Conservation (phyloP, 2,329 filamentous ascomycete species). For the Epichloe scottii region DNA sequence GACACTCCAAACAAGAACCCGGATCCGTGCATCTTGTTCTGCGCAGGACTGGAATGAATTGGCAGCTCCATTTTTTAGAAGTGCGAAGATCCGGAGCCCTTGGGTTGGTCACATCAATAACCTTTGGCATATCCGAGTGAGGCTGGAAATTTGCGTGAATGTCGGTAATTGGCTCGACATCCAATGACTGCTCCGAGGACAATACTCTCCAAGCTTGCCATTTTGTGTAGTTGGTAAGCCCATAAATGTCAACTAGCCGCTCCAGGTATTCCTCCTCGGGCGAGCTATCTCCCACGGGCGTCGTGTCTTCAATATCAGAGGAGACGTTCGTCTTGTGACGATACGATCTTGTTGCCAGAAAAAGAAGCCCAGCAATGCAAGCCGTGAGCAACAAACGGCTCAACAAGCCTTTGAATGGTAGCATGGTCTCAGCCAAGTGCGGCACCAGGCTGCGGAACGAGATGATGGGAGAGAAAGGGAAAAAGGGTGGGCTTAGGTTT, state of each 20-base stretch:
- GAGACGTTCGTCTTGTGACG: conserved; percentile 5
- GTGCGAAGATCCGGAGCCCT: conserved; percentile 16
- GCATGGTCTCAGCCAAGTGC: conserved; percentile 12
- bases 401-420: conserved; percentile 13
- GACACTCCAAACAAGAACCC: conserved; percentile 31
- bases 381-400: conserved; percentile 12
- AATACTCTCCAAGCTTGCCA: conserved; percentile 24
- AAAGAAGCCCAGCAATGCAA: conserved; percentile 16
- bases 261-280: conserved; percentile 22
- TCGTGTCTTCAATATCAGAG: conserved; percentile 8
- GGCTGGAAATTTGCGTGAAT: conserved; percentile 20
- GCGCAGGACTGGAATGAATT: conserved; percentile 16
- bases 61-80: conserved; percentile 20
- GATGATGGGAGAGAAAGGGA: neutral
- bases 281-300: conserved; percentile 8
- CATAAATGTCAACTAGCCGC: conserved; percentile 15
- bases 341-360: conserved; percentile 11
- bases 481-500: neutral
- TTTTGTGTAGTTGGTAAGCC: conserved; percentile 18
- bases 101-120: conserved; percentile 16
- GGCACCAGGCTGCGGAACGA: conserved; percentile 5
- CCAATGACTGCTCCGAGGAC: conserved; percentile 15
- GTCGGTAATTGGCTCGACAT: conserved; percentile 16
- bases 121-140: conserved; percentile 11
- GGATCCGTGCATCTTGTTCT: conserved; percentile 25